Percentiles rank a stretch among this genome's conserved stretches.
Conservation (phyloP, 129 eudicot genomes). For the Artemisia argyi region DNA sequence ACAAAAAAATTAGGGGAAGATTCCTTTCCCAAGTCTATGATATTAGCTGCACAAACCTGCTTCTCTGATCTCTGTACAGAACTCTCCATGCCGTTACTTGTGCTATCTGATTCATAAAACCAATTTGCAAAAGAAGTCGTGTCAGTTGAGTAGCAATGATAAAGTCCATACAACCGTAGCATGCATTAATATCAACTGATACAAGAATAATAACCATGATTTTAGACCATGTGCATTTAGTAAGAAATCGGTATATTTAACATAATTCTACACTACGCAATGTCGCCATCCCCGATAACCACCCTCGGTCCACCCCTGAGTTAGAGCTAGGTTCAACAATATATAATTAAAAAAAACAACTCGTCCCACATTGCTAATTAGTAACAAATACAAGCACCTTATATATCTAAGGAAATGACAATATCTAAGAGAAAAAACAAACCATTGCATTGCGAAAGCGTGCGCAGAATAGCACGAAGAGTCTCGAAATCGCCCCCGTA, state of each 20-base stretch:
- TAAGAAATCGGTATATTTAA: no score
- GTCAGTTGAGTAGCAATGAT: not conserved
- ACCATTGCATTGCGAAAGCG: conserved; percentile 63
- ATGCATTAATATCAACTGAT: conserved; percentile 3
- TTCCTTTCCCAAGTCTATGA: conserved; percentile 72
- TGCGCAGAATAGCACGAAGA: conserved; percentile 64
- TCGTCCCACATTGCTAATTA: no score
- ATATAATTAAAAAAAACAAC: no score
- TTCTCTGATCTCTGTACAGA: conserved; percentile 30
- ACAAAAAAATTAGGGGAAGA: conserved; percentile 67
- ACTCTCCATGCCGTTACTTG: conserved; percentile 35
- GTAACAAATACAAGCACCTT: no score
- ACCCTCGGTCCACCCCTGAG: no score
- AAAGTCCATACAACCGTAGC: conserved; percentile 9
- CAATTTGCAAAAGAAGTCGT: not conserved
- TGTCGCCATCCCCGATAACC: no score
- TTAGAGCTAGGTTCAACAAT: no score
- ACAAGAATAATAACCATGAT: conserved; percentile 12
- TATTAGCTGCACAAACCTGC: conserved; percentile 78
- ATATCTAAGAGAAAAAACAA: not conserved
- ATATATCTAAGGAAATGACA: not conserved
- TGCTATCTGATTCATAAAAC: conserved; percentile 40
- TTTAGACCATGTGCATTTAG: no score
- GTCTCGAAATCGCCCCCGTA: conserved; percentile 68
- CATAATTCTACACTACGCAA: no score